Base-by-base conservation (phyloP, 768 basidiomycete species). In the Lepiota brunneoincarnata region DNA sequence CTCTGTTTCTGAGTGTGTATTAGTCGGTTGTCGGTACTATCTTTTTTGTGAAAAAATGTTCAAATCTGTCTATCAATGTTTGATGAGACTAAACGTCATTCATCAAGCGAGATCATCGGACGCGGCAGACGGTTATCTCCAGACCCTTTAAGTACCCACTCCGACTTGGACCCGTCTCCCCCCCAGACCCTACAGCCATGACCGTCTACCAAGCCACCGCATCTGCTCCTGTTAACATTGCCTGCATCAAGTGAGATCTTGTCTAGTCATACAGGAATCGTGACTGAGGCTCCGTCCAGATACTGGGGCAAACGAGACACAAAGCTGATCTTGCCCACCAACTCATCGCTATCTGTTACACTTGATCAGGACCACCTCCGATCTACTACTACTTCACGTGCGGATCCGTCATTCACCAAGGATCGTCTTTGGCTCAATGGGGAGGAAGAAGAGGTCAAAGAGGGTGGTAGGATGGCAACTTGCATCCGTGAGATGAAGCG, bases 281-380 rank as follows among this genome's bases (percentile, higher is more conserved):
- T 3, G 12, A 9, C 20, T 47, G 18, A 41, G 21, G 18, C 10
- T 40, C 15, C 17, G 54, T 52, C 17, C 55, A 95, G 91, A 69
- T 98, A 98, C 79, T 99, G 97, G 97, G 97, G 97, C 59, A 99
- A 99, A 72, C 90, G 97, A 57, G 90, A 98, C 72, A 95, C 93
- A 3, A 82, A 86, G 62, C 84, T 98, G 59, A 98, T 98, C 67
- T 77, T 99, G 54, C 97, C 97, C 40, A 98, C 94, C 59, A 99
- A 99, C 73, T 93, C 93, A 0, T 98, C 96, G 9, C 83, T 99
- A n/a, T 98, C 95, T 6, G 91, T 98, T 44, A 98, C 97, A 2
- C 87, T 99, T 58, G 89, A 89, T 64, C 97, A 98, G 71, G 94
- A 98, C 72, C 91, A 98, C 63, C 82, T 99, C 9, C 81, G 92